Percentiles rank a stretch among this genome's conserved stretches.
These are phyloP conservation scores for Trichoderma gamsii DNA, from an alignment of 495 filamentous ascomycete species.

Conservation along the genomic window DNA sequence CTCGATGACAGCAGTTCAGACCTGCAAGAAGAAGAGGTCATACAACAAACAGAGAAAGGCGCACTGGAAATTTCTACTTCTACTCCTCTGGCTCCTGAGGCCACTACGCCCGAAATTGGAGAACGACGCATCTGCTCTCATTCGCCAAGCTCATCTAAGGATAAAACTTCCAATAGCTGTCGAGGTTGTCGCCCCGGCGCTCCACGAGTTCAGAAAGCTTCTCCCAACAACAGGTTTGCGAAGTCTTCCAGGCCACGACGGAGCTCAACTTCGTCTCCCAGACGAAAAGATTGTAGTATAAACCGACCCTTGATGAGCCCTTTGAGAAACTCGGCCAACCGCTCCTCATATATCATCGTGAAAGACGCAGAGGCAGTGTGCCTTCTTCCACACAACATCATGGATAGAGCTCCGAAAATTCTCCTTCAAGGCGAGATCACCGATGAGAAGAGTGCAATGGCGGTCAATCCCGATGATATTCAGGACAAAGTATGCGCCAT, in stretches of 20 bases:
- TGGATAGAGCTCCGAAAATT: not conserved
- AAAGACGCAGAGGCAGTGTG: not conserved
- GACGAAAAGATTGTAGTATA: not conserved
- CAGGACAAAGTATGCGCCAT: slow-evolving; percentile 27
- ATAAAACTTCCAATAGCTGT: not conserved
- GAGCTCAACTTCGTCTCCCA: slow-evolving; percentile 1
- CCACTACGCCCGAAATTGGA: not conserved
- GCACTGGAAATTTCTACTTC: not conserved
- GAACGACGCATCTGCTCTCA: not conserved
- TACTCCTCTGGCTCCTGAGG: not conserved
- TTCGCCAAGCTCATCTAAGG: not conserved
- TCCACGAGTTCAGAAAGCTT: not conserved
- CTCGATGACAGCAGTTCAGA: slow-evolving; percentile 7
- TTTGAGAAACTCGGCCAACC: not conserved
- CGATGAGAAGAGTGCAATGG: not conserved
- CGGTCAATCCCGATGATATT: slow-evolving; percentile 16
- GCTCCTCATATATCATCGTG: not conserved
- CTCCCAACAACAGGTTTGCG: not conserved
- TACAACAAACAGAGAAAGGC: not conserved
- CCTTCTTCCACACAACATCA: not conserved
- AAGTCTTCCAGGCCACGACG: not conserved
- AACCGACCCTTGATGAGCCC: not conserved
- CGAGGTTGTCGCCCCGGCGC: not conserved
- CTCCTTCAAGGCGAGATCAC: not conserved
- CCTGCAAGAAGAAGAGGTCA: not conserved